phyloP scores from a whole-genome alignment of 2,329 filamentous ascomycete species.

The Pseudohalonectria lignicola region DNA sequence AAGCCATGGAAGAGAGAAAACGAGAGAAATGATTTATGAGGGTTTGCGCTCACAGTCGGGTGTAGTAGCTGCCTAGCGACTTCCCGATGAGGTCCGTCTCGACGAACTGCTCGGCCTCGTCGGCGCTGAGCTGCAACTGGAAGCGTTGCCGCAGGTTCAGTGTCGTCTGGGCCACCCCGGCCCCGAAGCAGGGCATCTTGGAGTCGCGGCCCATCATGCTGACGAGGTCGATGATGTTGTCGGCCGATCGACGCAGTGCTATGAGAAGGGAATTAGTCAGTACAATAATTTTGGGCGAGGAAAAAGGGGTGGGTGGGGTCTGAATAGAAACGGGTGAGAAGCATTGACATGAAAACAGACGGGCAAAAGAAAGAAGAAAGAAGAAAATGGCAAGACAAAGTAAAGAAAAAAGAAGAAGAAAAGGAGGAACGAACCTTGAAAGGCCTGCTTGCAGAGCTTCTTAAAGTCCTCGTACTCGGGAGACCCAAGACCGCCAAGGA shows the following conservation, averaged over 20 bases:
- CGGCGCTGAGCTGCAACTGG: conserved; percentile 70
- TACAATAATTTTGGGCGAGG: not conserved
- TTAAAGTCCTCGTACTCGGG: conserved; percentile 67
- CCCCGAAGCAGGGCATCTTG: conserved; percentile 75
- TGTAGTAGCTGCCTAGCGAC: conserved; percentile 79
- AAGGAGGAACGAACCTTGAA: conserved; percentile 48
- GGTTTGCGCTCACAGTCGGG: conserved; percentile 55
- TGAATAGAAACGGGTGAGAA: no score
- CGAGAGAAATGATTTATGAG: no score
- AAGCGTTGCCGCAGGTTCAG: conserved; percentile 62
- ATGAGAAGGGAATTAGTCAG: not conserved
- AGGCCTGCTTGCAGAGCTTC: conserved; percentile 69
- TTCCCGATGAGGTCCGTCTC: conserved; percentile 71
- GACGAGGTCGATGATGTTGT: conserved; percentile 71
- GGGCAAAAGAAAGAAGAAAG: conserved; percentile 1
- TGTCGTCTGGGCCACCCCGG: conserved; percentile 61
- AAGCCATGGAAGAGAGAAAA: not conserved
- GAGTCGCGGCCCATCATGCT: conserved; percentile 76
- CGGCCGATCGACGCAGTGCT: conserved; percentile 65
- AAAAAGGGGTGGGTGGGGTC: not conserved
- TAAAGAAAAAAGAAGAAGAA: not conserved
- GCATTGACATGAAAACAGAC: conserved; percentile 1
- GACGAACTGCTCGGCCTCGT: conserved; percentile 72
- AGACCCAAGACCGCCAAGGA: conserved; percentile 62
- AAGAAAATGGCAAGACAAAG: not conserved